phyloP scores from a whole-genome alignment of 1,139 yeast species.

The Debaryomyces coudertii region DNA sequence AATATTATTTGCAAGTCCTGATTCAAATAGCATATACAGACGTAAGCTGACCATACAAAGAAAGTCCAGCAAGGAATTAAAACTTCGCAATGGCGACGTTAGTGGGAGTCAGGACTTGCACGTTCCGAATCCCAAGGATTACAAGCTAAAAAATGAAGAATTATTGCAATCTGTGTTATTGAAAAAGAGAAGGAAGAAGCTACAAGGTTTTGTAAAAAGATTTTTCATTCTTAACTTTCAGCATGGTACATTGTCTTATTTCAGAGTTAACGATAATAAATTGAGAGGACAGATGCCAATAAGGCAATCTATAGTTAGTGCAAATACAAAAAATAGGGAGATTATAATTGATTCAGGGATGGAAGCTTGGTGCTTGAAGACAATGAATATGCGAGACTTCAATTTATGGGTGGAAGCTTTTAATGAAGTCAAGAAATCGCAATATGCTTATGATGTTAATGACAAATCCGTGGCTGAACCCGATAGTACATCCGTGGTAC shows the following conservation, averaged over 20 bases:
- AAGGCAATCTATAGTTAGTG: conserved; percentile 76
- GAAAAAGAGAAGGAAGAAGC: conserved; percentile 73
- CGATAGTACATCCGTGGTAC: conserved; percentile 12
- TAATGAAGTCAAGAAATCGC: conserved; percentile 45
- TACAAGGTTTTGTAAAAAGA: conserved; percentile 84
- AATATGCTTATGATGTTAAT: conserved; percentile 1
- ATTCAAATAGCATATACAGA: conserved; percentile 6
- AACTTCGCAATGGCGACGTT: conserved; percentile 3
- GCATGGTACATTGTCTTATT: conserved; percentile 83
- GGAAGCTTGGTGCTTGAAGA: conserved; percentile 90
- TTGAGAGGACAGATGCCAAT: conserved; percentile 94
- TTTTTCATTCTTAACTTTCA: conserved; percentile 81
- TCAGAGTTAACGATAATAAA: conserved; percentile 65
- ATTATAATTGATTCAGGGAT: conserved; percentile 91
- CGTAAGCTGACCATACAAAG: conserved; percentile 11
- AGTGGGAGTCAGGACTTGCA: neutral
- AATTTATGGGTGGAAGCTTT: conserved; percentile 83
- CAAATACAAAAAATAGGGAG: conserved; percentile 66
- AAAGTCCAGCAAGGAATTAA: conserved; percentile 6
- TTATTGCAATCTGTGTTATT: conserved; percentile 73
- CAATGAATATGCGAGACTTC: conserved; percentile 67
- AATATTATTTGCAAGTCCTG: conserved; percentile 26
- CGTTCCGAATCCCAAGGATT: neutral
- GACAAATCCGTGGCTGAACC: conserved; percentile 13
- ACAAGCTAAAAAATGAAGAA: conserved; percentile 54